Evolutionary conservation across 257 asterid species (phyloP).

Genomic region (Gentiana straminea): DNA sequence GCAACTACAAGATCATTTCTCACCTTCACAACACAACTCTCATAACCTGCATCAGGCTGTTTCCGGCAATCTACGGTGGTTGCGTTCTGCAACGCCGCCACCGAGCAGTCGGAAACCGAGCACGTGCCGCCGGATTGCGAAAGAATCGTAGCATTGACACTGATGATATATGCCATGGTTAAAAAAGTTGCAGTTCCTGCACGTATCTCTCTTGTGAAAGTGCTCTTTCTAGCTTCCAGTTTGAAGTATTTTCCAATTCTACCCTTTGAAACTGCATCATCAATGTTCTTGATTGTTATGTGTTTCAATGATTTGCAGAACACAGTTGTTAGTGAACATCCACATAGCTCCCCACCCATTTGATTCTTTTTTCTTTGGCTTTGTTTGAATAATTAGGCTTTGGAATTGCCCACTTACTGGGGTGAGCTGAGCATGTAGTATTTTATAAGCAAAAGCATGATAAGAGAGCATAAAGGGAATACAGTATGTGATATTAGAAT

Average conservation of each 20-base stretch:
- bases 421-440: constrained; percentile 5
- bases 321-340: constrained; percentile 4
- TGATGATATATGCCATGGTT: constrained; percentile 71
- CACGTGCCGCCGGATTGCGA: constrained; percentile 65
- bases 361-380: constrained; percentile 1
- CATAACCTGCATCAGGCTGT: constrained; percentile 43
- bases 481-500: too few species aligned
- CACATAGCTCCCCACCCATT: constrained; percentile 31
- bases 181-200: constrained; percentile 79
- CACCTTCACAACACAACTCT: constrained; percentile 38
- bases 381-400: constrained; percentile 2
- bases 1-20: constrained; percentile 56
- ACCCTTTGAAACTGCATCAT: constrained; percentile 38
- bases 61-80: constrained; percentile 30
- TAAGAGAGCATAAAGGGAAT: background rate
- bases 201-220: constrained; percentile 37
- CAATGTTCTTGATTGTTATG: constrained; percentile 20
- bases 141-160: constrained; percentile 62
- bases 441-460: constrained; percentile 1
- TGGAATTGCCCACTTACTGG: constrained; percentile 5
- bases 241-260: constrained; percentile 50
- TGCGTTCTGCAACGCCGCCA: constrained; percentile 15
- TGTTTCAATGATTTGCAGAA: constrained; percentile 24
- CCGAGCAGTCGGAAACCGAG: constrained; percentile 32
- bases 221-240: constrained; percentile 40